Evolutionary conservation across 225 moss, liverwort and hornwort species (phyloP), one percentile per base, ranked within the genome.

Genomic region (Thuidium tamariscinum): DNA sequence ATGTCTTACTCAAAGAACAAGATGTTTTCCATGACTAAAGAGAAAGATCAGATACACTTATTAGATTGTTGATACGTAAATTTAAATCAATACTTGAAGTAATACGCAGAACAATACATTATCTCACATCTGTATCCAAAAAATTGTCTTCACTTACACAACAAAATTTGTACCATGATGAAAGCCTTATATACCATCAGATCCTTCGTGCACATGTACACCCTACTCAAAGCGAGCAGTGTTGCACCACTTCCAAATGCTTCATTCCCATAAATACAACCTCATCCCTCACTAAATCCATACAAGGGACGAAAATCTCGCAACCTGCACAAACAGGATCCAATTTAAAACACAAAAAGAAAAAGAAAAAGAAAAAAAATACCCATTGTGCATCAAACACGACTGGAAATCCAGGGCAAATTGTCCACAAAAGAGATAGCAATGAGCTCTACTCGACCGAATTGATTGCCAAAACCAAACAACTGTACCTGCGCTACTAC

Each of bases 401-500:
- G 74, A 37, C 61, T 36, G 63, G 74, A 84, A 22, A 68, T 57
- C 48, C 48, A 80, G 36, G n/a, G 4, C n/a, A n/a, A n/a, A n/a
- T n/a, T n/a, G n/a, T n/a, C n/a, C n/a, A n/a, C n/a, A n/a, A n/a
- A n/a, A 22, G 10, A 66, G 30, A 82, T 22, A n/a, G 48, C 62
- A 73, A n/a, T 63, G 55, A 66, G 62, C 61, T 84, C 46, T 83
- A 32, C 44, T 46, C 18, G 23, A 34, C 37, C 32, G 13, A 67
- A 79, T 83, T 68, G 39, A n/a, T 32, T 62, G 68, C 29, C 62
- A 16, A 79, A 54, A 84, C 30, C 61, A 56, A 32, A n/a, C 14
- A 44, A 36, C 22, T 10, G 41, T 86, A 94, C 91, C 93, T 94
- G 92, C 51, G 93, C 93, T 62, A 92, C 92, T 61, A 92, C 93